Evolutionary conservation across 2,329 filamentous ascomycete species (phyloP).

Genomic region (Calonectria leucothoes): DNA sequence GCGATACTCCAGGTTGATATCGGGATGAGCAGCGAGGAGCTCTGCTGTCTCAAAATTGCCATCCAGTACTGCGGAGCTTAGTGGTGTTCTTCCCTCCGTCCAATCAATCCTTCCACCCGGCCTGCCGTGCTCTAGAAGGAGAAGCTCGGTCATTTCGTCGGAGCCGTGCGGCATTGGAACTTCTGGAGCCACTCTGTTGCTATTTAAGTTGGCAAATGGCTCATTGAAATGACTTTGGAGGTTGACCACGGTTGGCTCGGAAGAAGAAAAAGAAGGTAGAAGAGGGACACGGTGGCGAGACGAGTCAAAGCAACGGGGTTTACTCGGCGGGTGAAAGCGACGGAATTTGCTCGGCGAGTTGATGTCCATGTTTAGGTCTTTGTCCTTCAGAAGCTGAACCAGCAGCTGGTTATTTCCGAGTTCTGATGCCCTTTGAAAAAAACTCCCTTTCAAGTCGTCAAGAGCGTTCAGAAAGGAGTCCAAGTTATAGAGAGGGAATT

Average conservation of each 20-base stretch:
- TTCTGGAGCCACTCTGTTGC: fast-evolving
- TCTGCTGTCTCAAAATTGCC: neutral
- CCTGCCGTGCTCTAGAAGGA: neutral
- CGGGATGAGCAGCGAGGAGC: neutral
- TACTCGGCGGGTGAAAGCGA: neutral
- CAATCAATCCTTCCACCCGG: neutral
- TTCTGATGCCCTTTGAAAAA: neutral
- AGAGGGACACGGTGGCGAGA: neutral
- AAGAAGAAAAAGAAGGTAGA: neutral
- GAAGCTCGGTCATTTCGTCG: neutral
- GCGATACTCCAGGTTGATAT: neutral
- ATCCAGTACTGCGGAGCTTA: neutral
- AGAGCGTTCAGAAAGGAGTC: neutral
- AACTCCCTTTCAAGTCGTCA: neutral
- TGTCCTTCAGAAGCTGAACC: neutral
- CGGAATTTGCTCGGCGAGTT: neutral
- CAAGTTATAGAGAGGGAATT: neutral
- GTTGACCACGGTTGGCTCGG: neutral
- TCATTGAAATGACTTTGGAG: neutral
- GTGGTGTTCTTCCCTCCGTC: neutral
- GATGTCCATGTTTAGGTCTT: neutral
- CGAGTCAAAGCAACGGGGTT: neutral
- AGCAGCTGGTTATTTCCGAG: neutral
- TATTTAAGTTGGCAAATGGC: neutral
- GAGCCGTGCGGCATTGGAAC: neutral